Evolutionary conservation across 352 stramenopile genomes (phyloP), one percentile per base, ranked within the genome.

Genomic region (Globisporangium recalcitrans): DNA sequence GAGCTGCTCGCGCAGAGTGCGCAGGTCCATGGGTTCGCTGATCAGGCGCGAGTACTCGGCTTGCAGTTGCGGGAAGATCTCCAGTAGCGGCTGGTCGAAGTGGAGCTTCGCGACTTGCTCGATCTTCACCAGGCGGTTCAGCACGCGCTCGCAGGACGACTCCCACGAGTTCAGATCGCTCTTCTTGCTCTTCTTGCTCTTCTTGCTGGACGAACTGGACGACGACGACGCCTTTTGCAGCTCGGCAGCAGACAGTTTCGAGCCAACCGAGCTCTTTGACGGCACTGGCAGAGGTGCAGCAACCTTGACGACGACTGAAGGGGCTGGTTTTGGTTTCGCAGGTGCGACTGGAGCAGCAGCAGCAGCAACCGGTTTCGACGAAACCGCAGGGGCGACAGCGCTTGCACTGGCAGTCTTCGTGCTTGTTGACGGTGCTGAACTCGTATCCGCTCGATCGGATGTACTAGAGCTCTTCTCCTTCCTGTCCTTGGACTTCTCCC

Each of bases 81-180:
- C 78, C 6, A 91, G 52, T 26, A 95, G 46, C 2, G 86, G 86
- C 42, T 85, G 66, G 58, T 93, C 80, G 46, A 95, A 93, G 53
- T 95, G 85, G 1, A 93, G 73, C 65, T 91, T 91, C 1, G 67
- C 38, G 19, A 95, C 83, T 52, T 90, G 80, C 53, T 95, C 86
- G 54, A 93, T 89, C 66, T 92, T 92, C 22, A 61, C 24, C 27
- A 95, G 49, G 11, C 83, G 73, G 31, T 90, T 92, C 2, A 95
- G 63, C 2, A 89, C 72, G 8, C 85, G 80, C 26, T 93, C 84
- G 46, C 72, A 91, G 0, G 73, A 63, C 13, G 72, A 66, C 58
- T 95, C 86, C 84, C 85, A 95, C 0, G 73, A 74, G 31, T 57
- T 81, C n/a, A 95, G 58, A 51, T 95, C 83, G 13, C 72, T 82